phyloP scores from a whole-genome alignment of 2,329 filamentous ascomycete species.

The Pyrenophora teres region DNA sequence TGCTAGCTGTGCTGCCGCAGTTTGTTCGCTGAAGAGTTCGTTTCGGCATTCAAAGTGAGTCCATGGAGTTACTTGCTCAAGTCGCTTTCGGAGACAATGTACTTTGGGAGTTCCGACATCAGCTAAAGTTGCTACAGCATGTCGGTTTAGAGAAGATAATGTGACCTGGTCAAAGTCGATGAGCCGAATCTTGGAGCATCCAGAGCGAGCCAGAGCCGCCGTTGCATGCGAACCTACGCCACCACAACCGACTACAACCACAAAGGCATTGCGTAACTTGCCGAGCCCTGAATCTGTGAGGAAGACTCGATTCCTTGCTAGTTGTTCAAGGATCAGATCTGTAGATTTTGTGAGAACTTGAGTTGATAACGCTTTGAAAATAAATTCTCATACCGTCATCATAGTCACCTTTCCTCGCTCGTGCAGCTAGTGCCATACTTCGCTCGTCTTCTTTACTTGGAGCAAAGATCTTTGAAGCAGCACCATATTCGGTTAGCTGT shows the following conservation, averaged over 20 bases:
- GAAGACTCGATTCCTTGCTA: constrained; percentile 91
- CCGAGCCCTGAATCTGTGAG: constrained; percentile 79
- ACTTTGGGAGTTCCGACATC: constrained; percentile 96
- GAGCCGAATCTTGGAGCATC: constrained; percentile 83
- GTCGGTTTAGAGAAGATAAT: constrained; percentile 90
- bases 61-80: constrained; percentile 91
- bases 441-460: constrained; percentile 61
- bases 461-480: constrained; percentile 51
- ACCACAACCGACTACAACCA: constrained; percentile 90
- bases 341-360: constrained; percentile 6
- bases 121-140: constrained; percentile 89
- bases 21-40: constrained; percentile 76
- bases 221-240: constrained; percentile 93
- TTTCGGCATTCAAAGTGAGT: constrained; percentile 83
- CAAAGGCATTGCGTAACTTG: constrained; percentile 78
- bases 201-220: constrained; percentile 83
- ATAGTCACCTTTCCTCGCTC: constrained; percentile 67
- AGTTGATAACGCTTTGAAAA: neutral
- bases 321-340: constrained; percentile 91
- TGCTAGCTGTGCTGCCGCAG: constrained; percentile 69
- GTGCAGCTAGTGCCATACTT: constrained; percentile 61
- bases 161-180: constrained; percentile 99
- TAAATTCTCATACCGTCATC: constrained; percentile 58
- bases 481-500: constrained; percentile 67
- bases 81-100: constrained; percentile 74